Percentiles rank a stretch among this genome's conserved stretches.
Conservation (phyloP, 2,329 filamentous ascomycete species). For the Aspergillus texensis region DNA sequence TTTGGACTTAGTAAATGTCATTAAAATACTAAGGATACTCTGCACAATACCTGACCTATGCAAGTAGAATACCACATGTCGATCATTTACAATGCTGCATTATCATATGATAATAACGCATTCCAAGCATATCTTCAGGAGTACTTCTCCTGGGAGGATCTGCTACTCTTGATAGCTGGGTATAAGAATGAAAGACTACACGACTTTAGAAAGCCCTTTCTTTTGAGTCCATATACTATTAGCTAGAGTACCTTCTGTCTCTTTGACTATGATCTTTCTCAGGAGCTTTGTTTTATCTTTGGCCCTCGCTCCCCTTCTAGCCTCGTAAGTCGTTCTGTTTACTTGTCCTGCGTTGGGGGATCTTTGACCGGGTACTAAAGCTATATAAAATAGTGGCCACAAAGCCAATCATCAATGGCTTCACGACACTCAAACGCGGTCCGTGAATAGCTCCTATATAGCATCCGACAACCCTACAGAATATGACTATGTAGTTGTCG, state of each 20-base stretch:
- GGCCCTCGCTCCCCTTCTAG: not conserved
- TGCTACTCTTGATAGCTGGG: not conserved
- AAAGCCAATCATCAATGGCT: not conserved
- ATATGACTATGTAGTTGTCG: slow-evolving; percentile 67
- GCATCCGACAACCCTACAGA: slow-evolving; percentile 11
- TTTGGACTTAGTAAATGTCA: not conserved
- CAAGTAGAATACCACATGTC: not conserved
- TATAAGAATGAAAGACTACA: not conserved
- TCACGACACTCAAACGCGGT: not conserved
- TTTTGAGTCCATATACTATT: not conserved
- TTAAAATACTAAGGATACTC: not conserved
- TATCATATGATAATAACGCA: not conserved
- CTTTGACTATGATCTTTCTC: not conserved
- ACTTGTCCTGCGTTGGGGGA: not conserved
- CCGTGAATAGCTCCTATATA: not conserved
- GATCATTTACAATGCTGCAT: not conserved
- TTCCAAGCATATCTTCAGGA: not conserved
- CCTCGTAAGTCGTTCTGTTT: not conserved
- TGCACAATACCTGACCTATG: not conserved
- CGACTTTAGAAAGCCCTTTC: not conserved
- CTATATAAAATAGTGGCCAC: not conserved
- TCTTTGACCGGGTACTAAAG: not conserved
- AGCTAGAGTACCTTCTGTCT: not conserved
- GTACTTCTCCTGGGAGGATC: not conserved
- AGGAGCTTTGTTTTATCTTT: not conserved